A percentile compares a stretch with the other conserved stretches of the same genome.
phyloP scores from a whole-genome alignment of 345 rosid genomes.

The Streptanthus diversifolius region DNA sequence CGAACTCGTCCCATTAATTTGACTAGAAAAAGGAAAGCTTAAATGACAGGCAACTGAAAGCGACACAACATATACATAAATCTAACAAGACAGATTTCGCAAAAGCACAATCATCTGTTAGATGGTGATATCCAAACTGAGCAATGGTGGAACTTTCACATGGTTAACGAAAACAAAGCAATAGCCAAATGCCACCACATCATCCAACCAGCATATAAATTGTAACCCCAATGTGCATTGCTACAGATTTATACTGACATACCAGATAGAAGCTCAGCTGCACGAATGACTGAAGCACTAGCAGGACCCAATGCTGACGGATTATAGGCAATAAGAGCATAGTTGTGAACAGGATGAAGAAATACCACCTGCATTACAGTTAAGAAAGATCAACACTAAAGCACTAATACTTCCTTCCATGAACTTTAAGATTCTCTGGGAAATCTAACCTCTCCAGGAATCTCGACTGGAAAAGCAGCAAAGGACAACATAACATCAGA shows the following conservation, averaged over 20 bases:
- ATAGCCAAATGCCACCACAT: neutral
- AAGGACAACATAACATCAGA: conserved; percentile 95
- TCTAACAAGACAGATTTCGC: neutral
- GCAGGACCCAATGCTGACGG: conserved; percentile 70
- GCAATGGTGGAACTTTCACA: conserved; percentile 7
- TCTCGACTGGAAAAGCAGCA: conserved; percentile 94
- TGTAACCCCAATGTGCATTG: neutral
- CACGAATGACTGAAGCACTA: conserved; percentile 69
- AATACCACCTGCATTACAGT: conserved; percentile 70
- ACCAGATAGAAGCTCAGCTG: conserved; percentile 93
- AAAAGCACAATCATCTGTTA: neutral
- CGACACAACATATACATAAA: neutral
- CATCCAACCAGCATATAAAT: neutral
- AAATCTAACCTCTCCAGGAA: conserved; percentile 85
- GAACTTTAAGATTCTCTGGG: neutral
- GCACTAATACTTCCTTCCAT: conserved; percentile 14
- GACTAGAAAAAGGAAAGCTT: neutral
- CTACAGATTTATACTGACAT: conserved; percentile 31
- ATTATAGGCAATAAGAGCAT: conserved; percentile 86
- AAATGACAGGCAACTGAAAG: neutral
- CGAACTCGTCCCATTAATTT: neutral
- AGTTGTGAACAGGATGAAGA: conserved; percentile 97
- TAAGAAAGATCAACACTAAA: conserved; percentile 14
- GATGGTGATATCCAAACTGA: neutral
- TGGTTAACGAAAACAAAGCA: neutral